Percentiles rank a stretch among this genome's conserved stretches.
These are phyloP conservation scores for Paecilomyces niveus DNA, from an alignment of 2,329 filamentous ascomycete genomes.

Conservation along the genomic window DNA sequence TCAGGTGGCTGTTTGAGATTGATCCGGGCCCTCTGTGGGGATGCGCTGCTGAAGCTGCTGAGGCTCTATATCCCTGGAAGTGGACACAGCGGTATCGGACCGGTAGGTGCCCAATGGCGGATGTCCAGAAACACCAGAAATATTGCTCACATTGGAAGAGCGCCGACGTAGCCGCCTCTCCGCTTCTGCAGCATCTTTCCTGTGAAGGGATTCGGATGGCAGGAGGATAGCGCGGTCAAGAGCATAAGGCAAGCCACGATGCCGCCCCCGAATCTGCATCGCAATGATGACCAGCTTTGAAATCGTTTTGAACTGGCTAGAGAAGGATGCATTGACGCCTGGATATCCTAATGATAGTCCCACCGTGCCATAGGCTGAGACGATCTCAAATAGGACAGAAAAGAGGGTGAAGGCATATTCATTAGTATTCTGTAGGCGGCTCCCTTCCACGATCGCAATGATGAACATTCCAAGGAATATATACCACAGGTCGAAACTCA, in stretches of 20 bases:
- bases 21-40: neutral
- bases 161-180: constrained; percentile 37
- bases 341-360: constrained; percentile 82
- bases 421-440: constrained; percentile 56
- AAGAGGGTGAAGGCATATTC: constrained; percentile 60
- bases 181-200: constrained; percentile 51
- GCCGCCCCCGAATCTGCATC: constrained; percentile 59
- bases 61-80: neutral
- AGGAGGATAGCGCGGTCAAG: constrained; percentile 64
- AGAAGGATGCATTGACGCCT: constrained; percentile 69
- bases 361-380: constrained; percentile 91
- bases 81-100: neutral
- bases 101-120: constrained; percentile 3
- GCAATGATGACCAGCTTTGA: constrained; percentile 60
- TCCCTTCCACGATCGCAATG: constrained; percentile 80
- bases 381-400: constrained; percentile 70
- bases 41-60: neutral
- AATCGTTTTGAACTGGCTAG: constrained; percentile 68
- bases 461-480: constrained; percentile 91
- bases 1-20: neutral
- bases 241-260: constrained; percentile 60
- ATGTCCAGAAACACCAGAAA: constrained; percentile 4
- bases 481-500: constrained; percentile 97
- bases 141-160: constrained; percentile 27
- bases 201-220: constrained; percentile 57